Percentiles rank a stretch among this genome's conserved stretches.
Conservation (phyloP, 2,329 filamentous ascomycete genomes). For the Botrytis cinerea region DNA sequence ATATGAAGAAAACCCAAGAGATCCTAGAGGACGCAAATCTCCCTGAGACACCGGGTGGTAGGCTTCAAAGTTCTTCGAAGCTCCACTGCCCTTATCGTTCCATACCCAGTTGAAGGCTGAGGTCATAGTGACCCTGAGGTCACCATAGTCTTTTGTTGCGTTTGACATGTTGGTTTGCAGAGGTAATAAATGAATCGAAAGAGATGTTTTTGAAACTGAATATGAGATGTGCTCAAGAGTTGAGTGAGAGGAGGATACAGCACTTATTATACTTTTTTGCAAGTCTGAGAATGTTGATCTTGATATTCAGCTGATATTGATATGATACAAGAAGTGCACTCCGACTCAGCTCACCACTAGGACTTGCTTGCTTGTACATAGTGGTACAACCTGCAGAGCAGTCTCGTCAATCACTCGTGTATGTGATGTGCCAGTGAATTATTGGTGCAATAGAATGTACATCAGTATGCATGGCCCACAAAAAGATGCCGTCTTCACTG, state of each 20-base stretch:
- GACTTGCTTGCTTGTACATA: neutral
- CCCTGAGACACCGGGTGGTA: neutral
- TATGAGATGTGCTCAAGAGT: neutral
- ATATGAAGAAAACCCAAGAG: neutral
- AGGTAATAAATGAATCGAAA: neutral
- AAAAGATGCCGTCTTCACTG: neutral
- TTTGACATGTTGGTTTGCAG: neutral
- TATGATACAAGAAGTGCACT: neutral
- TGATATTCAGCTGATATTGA: neutral
- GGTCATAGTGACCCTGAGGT: slow-evolving; percentile 14
- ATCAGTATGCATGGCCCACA: neutral
- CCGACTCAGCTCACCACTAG: neutral
- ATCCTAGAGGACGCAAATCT: neutral
- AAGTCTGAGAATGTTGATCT: neutral
- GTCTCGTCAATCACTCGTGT: neutral
- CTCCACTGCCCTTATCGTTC: neutral
- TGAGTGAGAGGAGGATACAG: neutral
- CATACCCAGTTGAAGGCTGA: neutral
- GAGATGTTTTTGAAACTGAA: neutral
- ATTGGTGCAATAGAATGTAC: neutral
- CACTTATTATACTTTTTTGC: neutral
- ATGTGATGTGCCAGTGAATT: neutral
- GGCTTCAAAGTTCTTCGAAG: neutral
- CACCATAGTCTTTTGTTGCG: slow-evolving; percentile 5
- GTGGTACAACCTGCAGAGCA: neutral